Conservation (phyloP, 345 rosid genomes). For the Lepidium didymum region DNA sequence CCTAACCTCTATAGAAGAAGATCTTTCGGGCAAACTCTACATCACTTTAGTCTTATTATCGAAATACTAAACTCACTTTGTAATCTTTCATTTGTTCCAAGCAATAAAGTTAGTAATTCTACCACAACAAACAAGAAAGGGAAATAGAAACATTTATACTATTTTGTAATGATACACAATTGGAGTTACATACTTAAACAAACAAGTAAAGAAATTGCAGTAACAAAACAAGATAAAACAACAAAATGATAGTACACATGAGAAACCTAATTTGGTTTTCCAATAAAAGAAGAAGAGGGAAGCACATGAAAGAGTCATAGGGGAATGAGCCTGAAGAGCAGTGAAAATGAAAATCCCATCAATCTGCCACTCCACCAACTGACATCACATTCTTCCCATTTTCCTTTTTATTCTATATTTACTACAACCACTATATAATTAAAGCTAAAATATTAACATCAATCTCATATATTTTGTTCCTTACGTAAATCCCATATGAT, state of each 20-base stretch:
- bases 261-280: background rate
- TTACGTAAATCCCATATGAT: background rate
- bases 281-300: slow-evolving; percentile 9
- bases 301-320: slow-evolving; percentile 26
- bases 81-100: too few species aligned
- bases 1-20: too few species aligned
- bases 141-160: too few species aligned
- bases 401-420: background rate
- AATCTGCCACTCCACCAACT: slow-evolving; percentile 30
- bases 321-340: slow-evolving; percentile 25
- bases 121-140: too few species aligned
- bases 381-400: slow-evolving; percentile 25
- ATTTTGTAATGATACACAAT: background rate
- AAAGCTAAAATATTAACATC: background rate
- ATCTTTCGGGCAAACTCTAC: too few species aligned
- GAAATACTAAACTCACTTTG: too few species aligned
- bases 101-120: too few species aligned
- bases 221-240: background rate
- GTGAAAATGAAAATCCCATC: slow-evolving; percentile 28
- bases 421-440: background rate
- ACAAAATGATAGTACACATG: too few species aligned
- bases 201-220: too few species aligned
- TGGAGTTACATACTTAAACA: background rate
- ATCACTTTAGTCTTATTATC: too few species aligned
- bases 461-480: background rate